Evolutionary conservation across 768 basidiomycete genomes (phyloP).

Genomic region (Trametes meyenii): DNA sequence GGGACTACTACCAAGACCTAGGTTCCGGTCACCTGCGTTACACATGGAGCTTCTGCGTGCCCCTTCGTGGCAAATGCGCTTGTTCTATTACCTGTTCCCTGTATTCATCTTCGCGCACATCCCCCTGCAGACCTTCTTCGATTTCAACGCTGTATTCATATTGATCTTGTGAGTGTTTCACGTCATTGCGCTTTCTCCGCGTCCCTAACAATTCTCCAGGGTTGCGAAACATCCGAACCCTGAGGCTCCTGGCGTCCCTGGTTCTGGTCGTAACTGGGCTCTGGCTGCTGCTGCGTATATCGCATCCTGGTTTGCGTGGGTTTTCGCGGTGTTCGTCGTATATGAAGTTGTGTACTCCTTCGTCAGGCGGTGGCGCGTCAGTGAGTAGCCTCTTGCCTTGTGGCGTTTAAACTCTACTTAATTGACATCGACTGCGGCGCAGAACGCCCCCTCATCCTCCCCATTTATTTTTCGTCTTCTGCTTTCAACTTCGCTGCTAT

Average conservation of each 20-base stretch:
- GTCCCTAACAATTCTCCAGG: conserved; percentile 34
- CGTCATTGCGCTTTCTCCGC: conserved; percentile 7
- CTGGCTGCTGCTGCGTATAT: conserved; percentile 83
- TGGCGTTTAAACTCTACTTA: background rate
- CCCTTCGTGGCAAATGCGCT: conserved; percentile 54
- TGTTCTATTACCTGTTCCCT: conserved; percentile 74
- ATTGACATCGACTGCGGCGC: conserved; percentile 4
- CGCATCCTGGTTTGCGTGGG: conserved; percentile 78
- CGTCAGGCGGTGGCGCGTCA: conserved; percentile 73
- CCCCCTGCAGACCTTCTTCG: conserved; percentile 80
- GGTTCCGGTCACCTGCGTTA: conserved; percentile 68
- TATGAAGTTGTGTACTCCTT: conserved; percentile 83
- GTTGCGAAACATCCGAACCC: conserved; percentile 77
- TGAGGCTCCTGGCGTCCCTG: conserved; percentile 65
- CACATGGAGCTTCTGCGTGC: conserved; percentile 68
- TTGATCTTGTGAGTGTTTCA: conserved; percentile 70
- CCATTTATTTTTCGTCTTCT: conserved; percentile 81
- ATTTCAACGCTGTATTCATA: conserved; percentile 87
- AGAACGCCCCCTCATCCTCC: conserved; percentile 85
- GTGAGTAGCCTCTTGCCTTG: conserved; percentile 51
- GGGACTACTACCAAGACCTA: conserved; percentile 51
- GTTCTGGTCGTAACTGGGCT: conserved; percentile 79
- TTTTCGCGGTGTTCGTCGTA: conserved; percentile 69
- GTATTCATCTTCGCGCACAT: conserved; percentile 72
- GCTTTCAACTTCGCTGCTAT: conserved; percentile 76